Percentiles rank a stretch among this genome's conserved stretches.
These are phyloP conservation scores for Leccinum pachyderme DNA, from an alignment of 1,284 basidiomycete species.

Conservation along the genomic window DNA sequence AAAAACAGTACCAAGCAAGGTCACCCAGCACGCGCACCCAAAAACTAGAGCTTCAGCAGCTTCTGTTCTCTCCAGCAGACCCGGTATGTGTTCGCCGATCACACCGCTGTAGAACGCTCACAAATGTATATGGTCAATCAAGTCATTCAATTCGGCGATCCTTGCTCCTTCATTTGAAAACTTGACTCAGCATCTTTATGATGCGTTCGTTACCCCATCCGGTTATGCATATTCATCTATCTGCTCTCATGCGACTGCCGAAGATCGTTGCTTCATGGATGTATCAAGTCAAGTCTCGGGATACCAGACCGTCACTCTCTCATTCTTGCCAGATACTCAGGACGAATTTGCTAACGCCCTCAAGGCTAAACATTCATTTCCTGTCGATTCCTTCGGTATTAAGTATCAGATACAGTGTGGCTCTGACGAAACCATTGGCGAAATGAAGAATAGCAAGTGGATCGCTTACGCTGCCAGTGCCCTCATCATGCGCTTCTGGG, in stretches of 20 bases:
- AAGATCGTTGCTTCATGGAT: slow-evolving; percentile 44
- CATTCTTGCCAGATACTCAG: slow-evolving; percentile 51
- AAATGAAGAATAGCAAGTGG: slow-evolving; percentile 80
- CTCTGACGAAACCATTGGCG: slow-evolving; percentile 50
- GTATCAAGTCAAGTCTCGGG: slow-evolving; percentile 34
- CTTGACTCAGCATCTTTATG: slow-evolving; percentile 47
- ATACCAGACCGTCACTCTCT: slow-evolving; percentile 55
- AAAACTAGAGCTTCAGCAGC: slow-evolving; percentile 61
- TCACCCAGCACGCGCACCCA: slow-evolving; percentile 31
- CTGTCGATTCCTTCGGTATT: slow-evolving; percentile 41
- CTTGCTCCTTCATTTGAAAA: slow-evolving; percentile 45
- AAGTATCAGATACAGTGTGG: slow-evolving; percentile 42
- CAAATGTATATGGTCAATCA: neutral
- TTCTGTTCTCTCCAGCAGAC: slow-evolving; percentile 55
- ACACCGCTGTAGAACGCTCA: slow-evolving; percentile 4
- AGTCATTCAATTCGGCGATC: slow-evolving; percentile 30
- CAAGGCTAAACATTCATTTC: slow-evolving; percentile 33
- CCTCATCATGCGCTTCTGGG: slow-evolving; percentile 84
- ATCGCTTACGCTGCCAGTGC: slow-evolving; percentile 81
- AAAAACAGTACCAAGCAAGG: slow-evolving; percentile 47
- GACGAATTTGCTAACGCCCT: slow-evolving; percentile 54
- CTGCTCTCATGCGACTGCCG: slow-evolving; percentile 33
- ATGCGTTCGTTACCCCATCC: slow-evolving; percentile 39
- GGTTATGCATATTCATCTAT: slow-evolving; percentile 39
- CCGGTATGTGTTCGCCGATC: slow-evolving; percentile 30